Conservation (phyloP, 2,329 filamentous ascomycete species). For the Cladosporium phlei region DNA sequence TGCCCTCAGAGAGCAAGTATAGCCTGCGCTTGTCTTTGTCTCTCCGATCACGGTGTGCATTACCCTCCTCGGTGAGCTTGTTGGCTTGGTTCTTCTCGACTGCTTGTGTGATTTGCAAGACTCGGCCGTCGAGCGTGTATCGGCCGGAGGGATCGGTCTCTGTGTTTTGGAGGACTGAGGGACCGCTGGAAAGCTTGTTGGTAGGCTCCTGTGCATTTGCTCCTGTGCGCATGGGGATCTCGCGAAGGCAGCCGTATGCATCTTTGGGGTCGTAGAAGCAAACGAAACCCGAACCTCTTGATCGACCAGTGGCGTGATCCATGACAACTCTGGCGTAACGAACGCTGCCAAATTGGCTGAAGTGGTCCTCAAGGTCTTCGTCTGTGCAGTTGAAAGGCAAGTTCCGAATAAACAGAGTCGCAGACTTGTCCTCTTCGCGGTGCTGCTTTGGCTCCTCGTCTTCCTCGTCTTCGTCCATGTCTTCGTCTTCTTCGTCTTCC, state of each 20-base stretch:
- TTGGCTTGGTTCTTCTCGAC: slow-evolving; percentile 78
- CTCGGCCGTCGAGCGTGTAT: slow-evolving; percentile 86
- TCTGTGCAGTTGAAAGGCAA: slow-evolving; percentile 85
- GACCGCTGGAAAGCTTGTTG: slow-evolving; percentile 50
- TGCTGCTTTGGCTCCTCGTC: slow-evolving; percentile 36
- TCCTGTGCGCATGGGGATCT: slow-evolving; percentile 57
- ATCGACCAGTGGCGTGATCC: slow-evolving; percentile 77
- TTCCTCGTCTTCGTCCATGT: slow-evolving; percentile 39
- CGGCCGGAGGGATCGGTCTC: slow-evolving; percentile 72
- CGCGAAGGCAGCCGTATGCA: slow-evolving; percentile 68
- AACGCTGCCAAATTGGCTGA: slow-evolving; percentile 79
- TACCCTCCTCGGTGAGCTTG: slow-evolving; percentile 66
- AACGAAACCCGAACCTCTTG: slow-evolving; percentile 90
- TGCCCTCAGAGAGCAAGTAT: slow-evolving; percentile 82
- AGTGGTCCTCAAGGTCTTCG: slow-evolving; percentile 76
- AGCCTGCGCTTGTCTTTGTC: slow-evolving; percentile 87
- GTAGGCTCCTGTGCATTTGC: slow-evolving; percentile 5
- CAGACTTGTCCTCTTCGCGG: slow-evolving; percentile 58
- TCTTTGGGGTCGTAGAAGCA: slow-evolving; percentile 79
- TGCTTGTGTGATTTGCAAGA: slow-evolving; percentile 77
- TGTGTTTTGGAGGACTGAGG: slow-evolving; percentile 82
- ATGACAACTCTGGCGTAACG: slow-evolving; percentile 89
- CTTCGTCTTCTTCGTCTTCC: slow-evolving; percentile 35
- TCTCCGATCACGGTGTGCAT: slow-evolving; percentile 56
- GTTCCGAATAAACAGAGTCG: slow-evolving; percentile 89